Percentiles rank a stretch among this genome's conserved stretches.
These are phyloP conservation scores for Quercus phellos DNA, from an alignment of 331 rosid genomes.

Conservation along the genomic window DNA sequence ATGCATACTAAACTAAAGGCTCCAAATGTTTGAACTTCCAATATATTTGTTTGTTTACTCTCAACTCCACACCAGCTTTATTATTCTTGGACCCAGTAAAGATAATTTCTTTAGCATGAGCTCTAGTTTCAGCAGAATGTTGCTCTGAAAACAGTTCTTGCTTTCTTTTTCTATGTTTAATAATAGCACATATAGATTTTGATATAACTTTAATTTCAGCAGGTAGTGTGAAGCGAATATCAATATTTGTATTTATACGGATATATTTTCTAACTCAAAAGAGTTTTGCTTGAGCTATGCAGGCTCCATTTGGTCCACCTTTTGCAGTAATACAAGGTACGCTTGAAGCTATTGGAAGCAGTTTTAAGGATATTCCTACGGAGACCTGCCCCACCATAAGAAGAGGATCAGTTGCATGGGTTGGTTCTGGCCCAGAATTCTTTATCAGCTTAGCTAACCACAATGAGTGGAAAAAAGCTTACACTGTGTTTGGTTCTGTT, in stretches of 20 bases:
- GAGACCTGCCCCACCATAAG: conserved; percentile 40
- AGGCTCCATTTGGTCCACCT: conserved; percentile 47
- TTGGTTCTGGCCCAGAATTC: conserved; percentile 77
- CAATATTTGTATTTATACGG: background rate
- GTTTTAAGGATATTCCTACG: conserved; percentile 32
- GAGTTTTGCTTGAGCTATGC: conserved; percentile 14
- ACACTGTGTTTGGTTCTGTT: conserved; percentile 72
- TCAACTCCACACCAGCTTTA: no score
- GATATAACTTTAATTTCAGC: no score
- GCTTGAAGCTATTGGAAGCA: conserved; percentile 30
- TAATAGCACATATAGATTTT: no score
- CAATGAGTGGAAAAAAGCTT: conserved; percentile 49
- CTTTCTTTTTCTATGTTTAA: no score
- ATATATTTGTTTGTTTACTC: no score
- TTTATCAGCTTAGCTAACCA: conserved; percentile 78
- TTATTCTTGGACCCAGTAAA: no score
- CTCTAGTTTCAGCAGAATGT: no score
- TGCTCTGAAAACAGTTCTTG: no score
- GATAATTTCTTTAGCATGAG: no score
- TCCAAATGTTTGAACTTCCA: no score
- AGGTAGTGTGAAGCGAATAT: background rate
- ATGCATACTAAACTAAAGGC: no score
- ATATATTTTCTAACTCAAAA: background rate
- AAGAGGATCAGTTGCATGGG: conserved; percentile 84
- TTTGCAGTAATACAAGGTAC: conserved; percentile 51